Conservation (phyloP, 2,329 filamentous ascomycete genomes). For the Ceratocystis ficicola region DNA sequence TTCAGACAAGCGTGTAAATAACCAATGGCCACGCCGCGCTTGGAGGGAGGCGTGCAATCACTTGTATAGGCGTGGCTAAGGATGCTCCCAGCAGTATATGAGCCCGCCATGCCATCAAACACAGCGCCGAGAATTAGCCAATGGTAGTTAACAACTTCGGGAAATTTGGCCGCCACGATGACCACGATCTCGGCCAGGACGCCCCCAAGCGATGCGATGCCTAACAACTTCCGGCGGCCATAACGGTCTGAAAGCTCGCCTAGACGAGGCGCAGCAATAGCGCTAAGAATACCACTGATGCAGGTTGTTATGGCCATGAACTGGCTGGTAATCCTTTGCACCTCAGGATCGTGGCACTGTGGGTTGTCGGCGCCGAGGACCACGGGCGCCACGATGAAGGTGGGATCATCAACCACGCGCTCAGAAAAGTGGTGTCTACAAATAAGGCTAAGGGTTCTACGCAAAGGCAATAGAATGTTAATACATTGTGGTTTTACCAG, state of each 20-base stretch:
- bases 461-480: background rate
- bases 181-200: constrained; percentile 63
- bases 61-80: constrained; percentile 76
- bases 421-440: constrained; percentile 63
- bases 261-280: constrained; percentile 68
- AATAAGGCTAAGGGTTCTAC: constrained; percentile 43
- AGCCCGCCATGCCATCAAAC: constrained; percentile 74
- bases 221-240: constrained; percentile 64
- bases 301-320: constrained; percentile 70
- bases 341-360: constrained; percentile 67
- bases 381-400: constrained; percentile 49
- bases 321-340: constrained; percentile 62
- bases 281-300: constrained; percentile 63
- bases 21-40: constrained; percentile 71
- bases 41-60: constrained; percentile 72
- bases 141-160: constrained; percentile 60
- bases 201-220: constrained; percentile 61
- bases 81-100: constrained; percentile 69
- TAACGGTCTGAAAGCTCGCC: constrained; percentile 78
- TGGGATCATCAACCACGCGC: constrained; percentile 41
- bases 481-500: background rate
- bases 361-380: constrained; percentile 57
- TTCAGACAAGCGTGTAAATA: constrained; percentile 87
- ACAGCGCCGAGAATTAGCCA: constrained; percentile 66
- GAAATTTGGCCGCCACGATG: constrained; percentile 64